A percentile compares a stretch with the other conserved stretches of the same genome.
These are phyloP conservation scores for Platanus orientalis DNA, from an alignment of 164 flowering plant species.

Conservation along the genomic window DNA sequence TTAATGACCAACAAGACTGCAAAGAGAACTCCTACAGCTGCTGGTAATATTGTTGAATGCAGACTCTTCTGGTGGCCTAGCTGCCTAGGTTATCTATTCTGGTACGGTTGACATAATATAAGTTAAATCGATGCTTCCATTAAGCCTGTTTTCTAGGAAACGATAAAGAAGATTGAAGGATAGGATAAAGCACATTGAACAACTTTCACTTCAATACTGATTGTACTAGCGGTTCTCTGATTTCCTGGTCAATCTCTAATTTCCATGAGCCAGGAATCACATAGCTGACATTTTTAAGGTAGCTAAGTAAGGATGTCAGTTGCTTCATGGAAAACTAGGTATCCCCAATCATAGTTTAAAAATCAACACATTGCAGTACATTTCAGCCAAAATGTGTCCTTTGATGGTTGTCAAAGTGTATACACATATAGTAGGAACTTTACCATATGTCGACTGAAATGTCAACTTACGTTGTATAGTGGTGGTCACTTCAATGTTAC, in stretches of 20 bases:
- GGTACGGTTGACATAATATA: neutral
- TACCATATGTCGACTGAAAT: too few species aligned
- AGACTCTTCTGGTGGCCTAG: neutral
- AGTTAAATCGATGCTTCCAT: neutral
- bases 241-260: neutral
- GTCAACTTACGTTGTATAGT: too few species aligned
- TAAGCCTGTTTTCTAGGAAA: neutral
- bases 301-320: neutral
- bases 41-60: neutral
- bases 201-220: neutral
- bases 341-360: too few species aligned
- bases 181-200: neutral
- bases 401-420: too few species aligned
- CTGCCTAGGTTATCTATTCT: neutral
- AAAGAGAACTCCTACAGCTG: neutral
- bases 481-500: too few species aligned
- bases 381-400: too few species aligned
- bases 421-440: too few species aligned
- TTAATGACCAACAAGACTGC: neutral
- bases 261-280: neutral
- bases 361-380: too few species aligned
- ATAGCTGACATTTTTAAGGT: neutral
- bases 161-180: neutral
- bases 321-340: neutral
- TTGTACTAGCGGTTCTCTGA: neutral